Percentiles rank a stretch among this genome's conserved stretches.
phyloP scores from a whole-genome alignment of 106 monocot genomes.

The Platanthera zijinensis region DNA sequence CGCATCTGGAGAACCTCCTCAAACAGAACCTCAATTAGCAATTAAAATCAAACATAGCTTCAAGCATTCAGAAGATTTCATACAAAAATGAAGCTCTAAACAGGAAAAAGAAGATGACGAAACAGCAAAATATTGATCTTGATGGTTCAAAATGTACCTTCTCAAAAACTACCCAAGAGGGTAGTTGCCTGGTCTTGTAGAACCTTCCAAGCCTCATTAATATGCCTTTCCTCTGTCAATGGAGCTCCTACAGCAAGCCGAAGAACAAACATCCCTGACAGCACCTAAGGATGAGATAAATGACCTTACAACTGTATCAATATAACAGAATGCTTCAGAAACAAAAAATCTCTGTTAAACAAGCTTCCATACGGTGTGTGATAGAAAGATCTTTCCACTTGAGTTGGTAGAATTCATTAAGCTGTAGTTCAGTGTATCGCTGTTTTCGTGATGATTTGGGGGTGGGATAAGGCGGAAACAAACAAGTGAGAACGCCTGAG shows the following conservation, averaged over 20 bases:
- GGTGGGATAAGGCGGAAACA: constrained; percentile 64
- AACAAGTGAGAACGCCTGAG: constrained; percentile 57
- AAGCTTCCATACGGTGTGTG: constrained; percentile 50
- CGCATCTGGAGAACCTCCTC: too few relatives aligned
- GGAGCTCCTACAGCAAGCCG: constrained; percentile 74
- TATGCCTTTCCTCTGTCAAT: constrained; percentile 49
- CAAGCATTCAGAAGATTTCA: too few relatives aligned
- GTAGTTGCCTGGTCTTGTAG: constrained; percentile 46
- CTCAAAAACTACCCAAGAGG: constrained; percentile 16
- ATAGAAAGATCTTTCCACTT: constrained; percentile 59
- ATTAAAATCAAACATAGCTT: too few relatives aligned
- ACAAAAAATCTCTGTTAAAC: neutral
- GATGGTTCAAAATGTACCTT: too few relatives aligned
- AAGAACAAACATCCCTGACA: constrained; percentile 50
- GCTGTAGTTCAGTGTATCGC: constrained; percentile 44
- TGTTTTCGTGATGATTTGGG: constrained; percentile 25
- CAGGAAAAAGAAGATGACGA: too few relatives aligned
- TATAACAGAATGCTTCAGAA: neutral
- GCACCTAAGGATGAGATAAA: constrained; percentile 24
- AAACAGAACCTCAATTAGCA: too few relatives aligned
- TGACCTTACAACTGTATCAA: neutral
- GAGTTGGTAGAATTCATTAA: constrained; percentile 57
- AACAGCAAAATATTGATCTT: too few relatives aligned
- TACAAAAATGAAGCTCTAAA: too few relatives aligned
- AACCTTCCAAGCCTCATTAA: constrained; percentile 52